Evolutionary conservation across 371 early-diverging fungal genomes (phyloP), one percentile per base, ranked within the genome.

Genomic region (Nematocida parisii): DNA sequence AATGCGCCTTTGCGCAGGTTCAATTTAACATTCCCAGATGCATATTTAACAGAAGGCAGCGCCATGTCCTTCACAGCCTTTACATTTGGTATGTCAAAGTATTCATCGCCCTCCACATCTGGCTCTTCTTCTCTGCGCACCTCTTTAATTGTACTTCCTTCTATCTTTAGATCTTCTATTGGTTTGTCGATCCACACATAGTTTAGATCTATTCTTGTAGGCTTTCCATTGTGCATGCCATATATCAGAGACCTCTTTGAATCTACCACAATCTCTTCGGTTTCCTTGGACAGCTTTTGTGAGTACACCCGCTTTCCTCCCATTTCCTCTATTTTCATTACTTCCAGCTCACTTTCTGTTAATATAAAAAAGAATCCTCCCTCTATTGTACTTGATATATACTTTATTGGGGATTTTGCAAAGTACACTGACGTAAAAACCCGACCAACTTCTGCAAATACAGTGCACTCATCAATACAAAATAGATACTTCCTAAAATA

Each of bases 181-280:
- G 18, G 7, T 50, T 20, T 44, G 50, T 77, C 80, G 22, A 77
- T 77, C 80, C 80, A 77, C 47, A 77, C 57, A 39, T 67, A 77
- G 9, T 22, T 33, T 27, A 70, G 11, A 2, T 67, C 58, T 24
- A 77, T 22, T 40, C 80, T 11, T 11, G 54, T 4, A 15, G 54
- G 33, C 54, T 77, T 77, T 0, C 60, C 46, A 33, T 54, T 22
- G 7, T 11, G 11, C n/a, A 77, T 54, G 2, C 4, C 39, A 52
- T 77, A 77, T 33, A 77, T n/a, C 18, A 77, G 18, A 5, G 80
- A 77, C 44, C 80, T 55, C 11, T 77, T 50, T 44, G 80, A 77
- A 39, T 77, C 80, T 15, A 77, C 47, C 45, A 70, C 67, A 22
- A 77, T 70, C 9, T 70, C 44, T 5, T 42, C 20, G 1, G 45